Base-by-base conservation (phyloP, 164 flowering plant genomes). In the Saururus chinensis region DNA sequence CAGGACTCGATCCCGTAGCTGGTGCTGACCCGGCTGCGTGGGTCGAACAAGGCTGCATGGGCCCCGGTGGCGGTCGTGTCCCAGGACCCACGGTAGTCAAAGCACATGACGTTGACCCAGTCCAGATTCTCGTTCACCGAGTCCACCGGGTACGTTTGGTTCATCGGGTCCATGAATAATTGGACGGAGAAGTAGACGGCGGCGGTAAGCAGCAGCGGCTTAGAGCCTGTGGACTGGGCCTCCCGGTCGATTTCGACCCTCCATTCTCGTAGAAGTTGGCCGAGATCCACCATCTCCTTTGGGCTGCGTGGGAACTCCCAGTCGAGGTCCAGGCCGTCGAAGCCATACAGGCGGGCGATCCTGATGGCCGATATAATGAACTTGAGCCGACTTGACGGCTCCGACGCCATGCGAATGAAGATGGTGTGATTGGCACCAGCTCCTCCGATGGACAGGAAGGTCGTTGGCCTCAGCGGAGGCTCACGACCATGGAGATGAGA, bases 401-500 rank as follows among this genome's bases (percentile, higher is more conserved):
- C 19, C 14, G 65, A 61, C 4, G 66, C 74, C 68, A 76, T 75
- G 19, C 12, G 7, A 2, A 75, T 65, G 48, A 73, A 68, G 13
- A n/a, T 53, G 4, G 62, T 37, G 4, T 37, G 25, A 42, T 59
- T 25, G 7, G 59, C 60, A 20, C 66, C 80, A 2, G 80, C 83
- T 8, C 52, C 51, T 16, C 76, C 85, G 0, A 81, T 76, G 21
- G 85, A 79, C 0, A 79, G 58, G 0, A 81, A n/a, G 12, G 79
- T 66, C 4, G 2, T 17, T 4, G 49, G 49, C 54, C 73, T 67
- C 0, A 74, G 68, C 6, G 70, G 62, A 0, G 71, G 68, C n/a
- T 61, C 62, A 19, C 23, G 26, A 20, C 51, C 4, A 0, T 57
- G 73, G 9, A 81, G 55, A 1, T 68, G 64, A 4, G 22, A 7